phyloP scores from a whole-genome alignment of 768 basidiomycete species.

The Lactarius vividus region DNA sequence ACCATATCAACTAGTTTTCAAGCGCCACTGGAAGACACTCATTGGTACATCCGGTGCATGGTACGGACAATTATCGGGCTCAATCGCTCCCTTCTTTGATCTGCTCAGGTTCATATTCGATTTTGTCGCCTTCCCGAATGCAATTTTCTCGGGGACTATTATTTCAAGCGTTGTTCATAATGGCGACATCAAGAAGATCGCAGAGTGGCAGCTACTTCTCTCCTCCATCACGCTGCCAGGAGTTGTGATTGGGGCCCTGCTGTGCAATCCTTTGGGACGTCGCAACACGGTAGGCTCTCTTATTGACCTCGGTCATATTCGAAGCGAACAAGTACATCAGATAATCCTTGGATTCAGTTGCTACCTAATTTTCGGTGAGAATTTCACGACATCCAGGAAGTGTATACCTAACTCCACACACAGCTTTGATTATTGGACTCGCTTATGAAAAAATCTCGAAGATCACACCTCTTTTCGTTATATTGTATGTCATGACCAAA shows the following conservation, averaged over 20 bases:
- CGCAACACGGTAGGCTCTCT: constrained; percentile 48
- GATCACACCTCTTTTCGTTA: constrained; percentile 61
- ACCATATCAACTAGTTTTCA: constrained; percentile 59
- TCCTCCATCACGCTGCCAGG: constrained; percentile 63
- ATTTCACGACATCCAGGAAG: constrained; percentile 5
- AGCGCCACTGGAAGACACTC: constrained; percentile 63
- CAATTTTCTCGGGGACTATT: constrained; percentile 64
- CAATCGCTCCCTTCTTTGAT: background rate
- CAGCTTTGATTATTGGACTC: constrained; percentile 56
- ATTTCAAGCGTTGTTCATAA: constrained; percentile 63
- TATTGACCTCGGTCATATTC: background rate
- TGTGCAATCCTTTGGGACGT: constrained; percentile 55
- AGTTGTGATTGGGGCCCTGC: constrained; percentile 36
- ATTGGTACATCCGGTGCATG: constrained; percentile 75
- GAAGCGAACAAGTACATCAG: constrained; percentile 33
- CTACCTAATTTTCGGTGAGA: constrained; percentile 59
- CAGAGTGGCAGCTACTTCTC: constrained; percentile 69
- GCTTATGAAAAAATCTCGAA: constrained; percentile 61
- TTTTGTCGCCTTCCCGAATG: constrained; percentile 68
- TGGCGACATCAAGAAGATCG: constrained; percentile 53
- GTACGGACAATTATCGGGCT: constrained; percentile 35
- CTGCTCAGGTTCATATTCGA: constrained; percentile 63
- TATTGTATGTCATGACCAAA: constrained; percentile 48
- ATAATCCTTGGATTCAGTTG: constrained; percentile 69
- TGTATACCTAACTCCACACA: background rate